Base-by-base conservation (phyloP, 768 basidiomycete species). In the Boletellus ananas region DNA sequence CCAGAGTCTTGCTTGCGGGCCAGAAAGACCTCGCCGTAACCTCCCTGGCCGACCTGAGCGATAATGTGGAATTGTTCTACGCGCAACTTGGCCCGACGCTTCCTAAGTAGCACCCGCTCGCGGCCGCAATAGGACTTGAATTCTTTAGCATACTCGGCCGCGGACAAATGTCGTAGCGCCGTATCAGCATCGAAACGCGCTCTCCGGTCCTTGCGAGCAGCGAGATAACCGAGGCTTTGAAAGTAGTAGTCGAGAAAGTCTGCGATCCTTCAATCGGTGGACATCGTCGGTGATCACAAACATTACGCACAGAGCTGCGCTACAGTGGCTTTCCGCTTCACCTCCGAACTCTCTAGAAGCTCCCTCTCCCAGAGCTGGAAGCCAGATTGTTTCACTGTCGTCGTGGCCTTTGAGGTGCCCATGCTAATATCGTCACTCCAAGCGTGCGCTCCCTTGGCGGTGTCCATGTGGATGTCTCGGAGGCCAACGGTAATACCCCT, bases 241-340 rank as follows among this genome's bases (percentile, higher is more conserved):
- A 99, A 99, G 73, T 99, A 99, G 67, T 99, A 98, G 70, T 98
- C 95, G 44, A 96, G 80, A 72, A 97, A 97, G 74, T 90, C 93
- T 94, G 57, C 31, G 48, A 39, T 48, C 43, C 27, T 45, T 56
- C 34, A 35, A 61, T 52, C 50, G 51, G 13, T 17, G 20, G 41
- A 29, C 29, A 55, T 56, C 57, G 43, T 16, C 27, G 23, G 45
- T 8, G 9, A 49, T 44, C 52, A 44, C 49, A 21, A 34, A 50
- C 35, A 6, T 36, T 29, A 76, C 85, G 62, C 65, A 94, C 94
- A 99, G 40, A 99, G 81, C 64, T 99, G 96, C 17, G 94, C 94
- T 10, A 99, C 92, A 2, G 94, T 97, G 2, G 95, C 89, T 68
- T 99, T 98, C 48, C 96, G 81, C 68, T 83, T 91, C 46, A 97